Conservation (phyloP, 2,329 filamentous ascomycete species). For the Alternaria incomplexa region DNA sequence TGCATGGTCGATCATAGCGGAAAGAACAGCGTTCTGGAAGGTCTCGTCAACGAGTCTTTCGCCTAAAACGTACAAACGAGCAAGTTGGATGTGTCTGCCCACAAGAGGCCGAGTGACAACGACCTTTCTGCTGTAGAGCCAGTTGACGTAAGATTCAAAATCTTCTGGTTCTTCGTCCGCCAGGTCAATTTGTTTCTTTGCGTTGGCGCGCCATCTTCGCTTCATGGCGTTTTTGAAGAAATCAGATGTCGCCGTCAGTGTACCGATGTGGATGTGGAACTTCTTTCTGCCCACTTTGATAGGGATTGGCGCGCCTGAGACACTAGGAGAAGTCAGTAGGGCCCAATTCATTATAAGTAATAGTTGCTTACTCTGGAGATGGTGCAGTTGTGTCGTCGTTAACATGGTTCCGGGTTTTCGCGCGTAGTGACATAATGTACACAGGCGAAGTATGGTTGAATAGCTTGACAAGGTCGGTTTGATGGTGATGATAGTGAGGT, state of each 20-base stretch:
- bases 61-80: not conserved
- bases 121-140: not conserved
- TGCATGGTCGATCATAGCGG: not conserved
- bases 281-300: not conserved
- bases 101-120: not conserved
- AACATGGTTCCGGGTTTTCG: not conserved
- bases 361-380: not conserved
- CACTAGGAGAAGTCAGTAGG: not conserved
- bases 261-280: not conserved
- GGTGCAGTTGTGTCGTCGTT: not conserved
- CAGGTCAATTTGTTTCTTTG: not conserved
- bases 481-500: not conserved
- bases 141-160: not conserved
- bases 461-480: not conserved
- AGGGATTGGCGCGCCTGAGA: not conserved
- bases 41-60: not conserved
- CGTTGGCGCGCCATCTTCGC: not conserved
- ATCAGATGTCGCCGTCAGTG: not conserved
- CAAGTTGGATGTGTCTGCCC: not conserved
- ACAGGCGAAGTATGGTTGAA: not conserved
- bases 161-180: not conserved
- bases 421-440: not conserved
- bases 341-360: not conserved
- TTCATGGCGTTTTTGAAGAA: not conserved
- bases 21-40: not conserved